Conservation (phyloP, 2,329 filamentous ascomycete genomes). For the Exophiala calicioides region DNA sequence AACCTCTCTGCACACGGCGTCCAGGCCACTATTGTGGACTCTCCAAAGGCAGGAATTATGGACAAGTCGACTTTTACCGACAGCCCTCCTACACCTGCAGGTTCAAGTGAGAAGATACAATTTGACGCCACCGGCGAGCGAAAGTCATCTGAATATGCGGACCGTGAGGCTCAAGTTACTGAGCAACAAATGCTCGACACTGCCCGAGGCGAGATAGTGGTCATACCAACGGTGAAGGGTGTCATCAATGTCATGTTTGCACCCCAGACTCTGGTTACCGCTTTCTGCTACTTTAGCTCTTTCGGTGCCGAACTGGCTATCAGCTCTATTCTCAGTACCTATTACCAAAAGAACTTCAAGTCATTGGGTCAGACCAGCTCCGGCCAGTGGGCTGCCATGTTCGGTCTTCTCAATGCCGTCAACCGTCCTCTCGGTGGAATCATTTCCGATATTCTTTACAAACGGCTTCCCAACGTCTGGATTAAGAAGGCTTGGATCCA, state of each 20-base stretch:
- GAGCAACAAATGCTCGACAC: conserved; percentile 52
- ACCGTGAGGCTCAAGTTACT: conserved; percentile 50
- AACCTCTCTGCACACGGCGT: conserved; percentile 53
- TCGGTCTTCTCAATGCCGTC: conserved; percentile 54
- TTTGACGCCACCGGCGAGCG: conserved; percentile 33
- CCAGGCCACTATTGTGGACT: conserved; percentile 22
- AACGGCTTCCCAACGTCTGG: conserved; percentile 51
- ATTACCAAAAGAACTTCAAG: conserved; percentile 60
- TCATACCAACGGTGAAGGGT: conserved; percentile 64
- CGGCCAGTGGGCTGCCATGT: conserved; percentile 59
- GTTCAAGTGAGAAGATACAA: conserved; percentile 37
- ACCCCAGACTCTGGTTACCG: conserved; percentile 55
- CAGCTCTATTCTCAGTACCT: conserved; percentile 61
- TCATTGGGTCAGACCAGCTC: conserved; percentile 56
- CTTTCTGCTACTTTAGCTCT: conserved; percentile 59
- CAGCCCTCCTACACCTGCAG: conserved; percentile 29
- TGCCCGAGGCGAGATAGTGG: conserved; percentile 60
- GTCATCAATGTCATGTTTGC: conserved; percentile 64
- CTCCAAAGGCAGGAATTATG: conserved; percentile 32
- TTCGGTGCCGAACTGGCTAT: conserved; percentile 63
- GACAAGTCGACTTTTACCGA: conserved; percentile 33
- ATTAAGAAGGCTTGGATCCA: conserved; percentile 65
- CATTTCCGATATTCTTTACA: conserved; percentile 59
- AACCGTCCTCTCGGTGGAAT: conserved; percentile 53
- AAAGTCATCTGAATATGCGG: conserved; percentile 30